phyloP scores from a whole-genome alignment of 2,329 filamentous ascomycete genomes.

The Neoarthrinium moseri region DNA sequence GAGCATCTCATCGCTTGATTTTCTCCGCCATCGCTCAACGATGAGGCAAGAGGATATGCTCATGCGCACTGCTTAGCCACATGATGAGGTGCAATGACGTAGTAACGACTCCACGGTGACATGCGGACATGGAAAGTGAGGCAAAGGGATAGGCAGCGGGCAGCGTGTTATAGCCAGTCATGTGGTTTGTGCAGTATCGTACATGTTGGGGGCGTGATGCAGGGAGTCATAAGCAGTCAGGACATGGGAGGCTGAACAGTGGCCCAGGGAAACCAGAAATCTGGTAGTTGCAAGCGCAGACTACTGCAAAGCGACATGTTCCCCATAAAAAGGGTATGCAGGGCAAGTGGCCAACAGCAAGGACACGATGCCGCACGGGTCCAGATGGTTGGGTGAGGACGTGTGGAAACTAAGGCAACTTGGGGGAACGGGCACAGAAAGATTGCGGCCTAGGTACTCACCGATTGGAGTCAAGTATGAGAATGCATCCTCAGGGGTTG shows the following conservation, averaged over 20 bases:
- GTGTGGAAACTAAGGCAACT: constrained; percentile 16
- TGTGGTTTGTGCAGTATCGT: neutral
- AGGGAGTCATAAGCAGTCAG: neutral
- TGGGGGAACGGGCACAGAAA: constrained; percentile 11
- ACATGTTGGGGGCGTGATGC: neutral
- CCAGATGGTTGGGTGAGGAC: constrained; percentile 45
- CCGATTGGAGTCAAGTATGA: constrained; percentile 56
- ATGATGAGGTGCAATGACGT: no score
- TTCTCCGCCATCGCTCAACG: no score
- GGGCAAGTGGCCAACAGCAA: constrained; percentile 42
- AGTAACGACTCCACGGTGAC: no score
- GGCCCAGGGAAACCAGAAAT: constrained; percentile 15
- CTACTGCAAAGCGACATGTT: constrained; percentile 18
- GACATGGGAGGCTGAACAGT: neutral
- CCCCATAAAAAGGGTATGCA: constrained; percentile 30
- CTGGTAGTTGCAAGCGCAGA: constrained; percentile 23
- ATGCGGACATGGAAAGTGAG: no score
- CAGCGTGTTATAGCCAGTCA: no score
- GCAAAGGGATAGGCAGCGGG: no score
- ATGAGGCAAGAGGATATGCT: no score
- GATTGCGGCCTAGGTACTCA: constrained; percentile 41
- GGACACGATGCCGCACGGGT: constrained; percentile 43
- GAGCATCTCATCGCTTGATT: no score
- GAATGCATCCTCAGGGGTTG: constrained; percentile 43
- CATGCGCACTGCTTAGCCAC: no score